Evolutionary conservation across 225 moss, liverwort and hornwort genomes (phyloP).

Genomic region (Sphagnum tenellum): DNA sequence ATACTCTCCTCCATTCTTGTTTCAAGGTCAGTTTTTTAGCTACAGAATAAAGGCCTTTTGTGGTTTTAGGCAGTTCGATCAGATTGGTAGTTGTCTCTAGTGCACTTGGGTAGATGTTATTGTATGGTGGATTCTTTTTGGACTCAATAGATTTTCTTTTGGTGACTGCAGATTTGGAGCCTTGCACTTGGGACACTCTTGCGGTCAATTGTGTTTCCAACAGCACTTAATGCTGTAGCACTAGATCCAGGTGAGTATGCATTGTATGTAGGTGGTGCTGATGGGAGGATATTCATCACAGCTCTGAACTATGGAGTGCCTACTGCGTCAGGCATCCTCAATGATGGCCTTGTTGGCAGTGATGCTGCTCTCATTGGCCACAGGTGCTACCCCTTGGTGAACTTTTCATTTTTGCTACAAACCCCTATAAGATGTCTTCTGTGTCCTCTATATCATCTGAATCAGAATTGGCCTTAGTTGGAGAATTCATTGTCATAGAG

Average conservation of each 20-base stretch:
- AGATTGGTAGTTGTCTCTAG: too few relatives aligned
- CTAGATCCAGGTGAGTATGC: constrained; percentile 96
- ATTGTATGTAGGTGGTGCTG: constrained; percentile 89
- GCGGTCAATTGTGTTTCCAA: constrained; percentile 92
- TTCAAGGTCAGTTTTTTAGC: too few relatives aligned
- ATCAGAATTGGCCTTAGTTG: background rate
- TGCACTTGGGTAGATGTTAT: too few relatives aligned
- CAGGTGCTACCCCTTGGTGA: constrained; percentile 29
- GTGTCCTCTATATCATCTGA: background rate
- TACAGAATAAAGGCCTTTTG: too few relatives aligned
- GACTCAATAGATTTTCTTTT: background rate
- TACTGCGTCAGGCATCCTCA: constrained; percentile 71
- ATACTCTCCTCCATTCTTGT: too few relatives aligned
- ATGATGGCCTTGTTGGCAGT: constrained; percentile 83
- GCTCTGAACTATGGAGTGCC: constrained; percentile 95
- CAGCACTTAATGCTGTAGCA: constrained; percentile 75
- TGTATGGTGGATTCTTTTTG: too few relatives aligned
- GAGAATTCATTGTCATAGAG: background rate
- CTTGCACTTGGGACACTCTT: constrained; percentile 82
- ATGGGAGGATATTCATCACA: constrained; percentile 96
- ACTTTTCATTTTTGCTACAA: background rate
- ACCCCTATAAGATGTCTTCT: background rate
- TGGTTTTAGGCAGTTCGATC: too few relatives aligned
- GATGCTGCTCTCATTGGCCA: constrained; percentile 96
- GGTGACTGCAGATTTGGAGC: constrained; percentile 78